A percentile compares a stretch with the other conserved stretches of the same genome.
phyloP scores from a whole-genome alignment of 257 asterid genomes.

The Fraxinus anomala region DNA sequence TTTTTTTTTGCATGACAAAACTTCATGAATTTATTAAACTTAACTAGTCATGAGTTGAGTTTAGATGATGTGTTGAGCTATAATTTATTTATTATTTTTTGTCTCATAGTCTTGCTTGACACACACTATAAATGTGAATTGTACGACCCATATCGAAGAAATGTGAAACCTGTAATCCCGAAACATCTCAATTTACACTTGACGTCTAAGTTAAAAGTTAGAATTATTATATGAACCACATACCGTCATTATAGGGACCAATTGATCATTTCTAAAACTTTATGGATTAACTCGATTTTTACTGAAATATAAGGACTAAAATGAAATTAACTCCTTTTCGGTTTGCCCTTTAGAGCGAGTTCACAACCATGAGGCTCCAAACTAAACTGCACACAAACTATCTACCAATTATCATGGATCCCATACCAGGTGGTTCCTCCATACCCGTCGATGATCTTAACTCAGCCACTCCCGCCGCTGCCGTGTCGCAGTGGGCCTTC shows the following conservation, averaged over 20 bases:
- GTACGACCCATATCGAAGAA: too few relatives aligned
- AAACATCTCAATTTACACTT: too few relatives aligned
- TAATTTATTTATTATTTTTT: too few relatives aligned
- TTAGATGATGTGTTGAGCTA: too few relatives aligned
- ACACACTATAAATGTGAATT: too few relatives aligned
- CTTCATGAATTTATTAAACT: too few relatives aligned
- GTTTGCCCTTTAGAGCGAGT: background rate
- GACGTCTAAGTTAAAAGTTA: too few relatives aligned
- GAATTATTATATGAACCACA: too few relatives aligned
- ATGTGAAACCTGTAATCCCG: too few relatives aligned
- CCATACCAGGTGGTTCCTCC: constrained; percentile 28
- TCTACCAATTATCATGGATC: constrained; percentile 32
- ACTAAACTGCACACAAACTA: background rate
- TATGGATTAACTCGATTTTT: background rate
- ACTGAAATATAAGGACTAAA: background rate
- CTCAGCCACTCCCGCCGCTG: constrained; percentile 23
- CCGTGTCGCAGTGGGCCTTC: constrained; percentile 31
- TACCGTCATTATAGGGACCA: background rate
- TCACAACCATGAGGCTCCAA: background rate
- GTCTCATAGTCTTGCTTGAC: too few relatives aligned
- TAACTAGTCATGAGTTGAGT: too few relatives aligned
- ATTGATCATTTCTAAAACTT: background rate
- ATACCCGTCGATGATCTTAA: constrained; percentile 21
- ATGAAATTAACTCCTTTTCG: background rate
- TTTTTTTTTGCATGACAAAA: too few relatives aligned